phyloP scores from a whole-genome alignment of 345 rosid genomes.

The Salix exigua region DNA sequence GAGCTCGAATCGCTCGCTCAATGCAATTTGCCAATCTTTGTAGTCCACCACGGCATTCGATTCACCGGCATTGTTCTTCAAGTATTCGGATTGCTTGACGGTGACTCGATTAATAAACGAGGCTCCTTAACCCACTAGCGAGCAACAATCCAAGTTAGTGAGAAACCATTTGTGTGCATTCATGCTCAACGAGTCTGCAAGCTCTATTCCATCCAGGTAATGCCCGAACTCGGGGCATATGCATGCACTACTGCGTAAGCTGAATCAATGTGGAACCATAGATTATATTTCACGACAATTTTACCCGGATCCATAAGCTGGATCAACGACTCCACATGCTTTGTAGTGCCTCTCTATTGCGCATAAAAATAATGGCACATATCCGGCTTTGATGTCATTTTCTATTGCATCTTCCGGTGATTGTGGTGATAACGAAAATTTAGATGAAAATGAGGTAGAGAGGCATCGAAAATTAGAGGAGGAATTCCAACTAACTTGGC shows the following conservation, averaged over 20 bases:
- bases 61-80: slow-evolving; percentile 14
- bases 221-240: slow-evolving; percentile 32
- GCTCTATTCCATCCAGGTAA: slow-evolving; percentile 16
- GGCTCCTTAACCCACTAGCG: slow-evolving; percentile 21
- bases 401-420: slow-evolving; percentile 1
- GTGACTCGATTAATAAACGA: background rate
- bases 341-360: no score
- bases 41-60: slow-evolving; percentile 18
- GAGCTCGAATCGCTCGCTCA: slow-evolving; percentile 26
- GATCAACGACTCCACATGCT: no score
- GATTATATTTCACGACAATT: slow-evolving; percentile 5
- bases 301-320: no score
- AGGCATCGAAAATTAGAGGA: no score
- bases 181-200: slow-evolving; percentile 22
- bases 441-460: slow-evolving; percentile 20
- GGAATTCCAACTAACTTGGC: no score
- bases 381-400: background rate
- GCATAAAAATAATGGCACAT: no score
- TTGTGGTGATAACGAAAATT: slow-evolving; percentile 22
- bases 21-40: slow-evolving; percentile 35
- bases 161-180: slow-evolving; percentile 25
- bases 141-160: slow-evolving; percentile 26
- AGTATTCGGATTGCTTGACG: slow-evolving; percentile 6
- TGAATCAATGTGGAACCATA: slow-evolving; percentile 40
- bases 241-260: slow-evolving; percentile 32